Base-by-base conservation (phyloP, 164 flowering plant species). In the Taxillus chinensis region DNA sequence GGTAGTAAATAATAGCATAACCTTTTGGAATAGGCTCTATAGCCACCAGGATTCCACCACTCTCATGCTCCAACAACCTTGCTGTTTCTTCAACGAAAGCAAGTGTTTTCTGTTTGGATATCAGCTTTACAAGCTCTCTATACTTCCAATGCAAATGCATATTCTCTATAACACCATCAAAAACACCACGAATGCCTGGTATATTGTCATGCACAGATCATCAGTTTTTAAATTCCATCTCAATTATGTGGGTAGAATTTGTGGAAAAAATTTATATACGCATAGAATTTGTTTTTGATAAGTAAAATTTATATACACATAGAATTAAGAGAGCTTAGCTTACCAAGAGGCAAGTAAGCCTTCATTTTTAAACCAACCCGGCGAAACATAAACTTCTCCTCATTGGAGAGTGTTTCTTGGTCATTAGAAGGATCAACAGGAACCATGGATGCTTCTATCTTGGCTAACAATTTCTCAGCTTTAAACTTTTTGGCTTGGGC, bases 101-200 rank as follows among this genome's bases (percentile, higher is more conserved):
- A 66, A 84, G 85, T 61, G 81, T 84, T 71, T 89, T 90, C 67
- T 95, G 96, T 67, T 91, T 95, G 48, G 89, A 74, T 56, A 91
- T 90, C 41, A 95, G 77, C 70, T 95, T 95, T 67, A 95, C 99
- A 62, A 95, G 81, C 66, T 95, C 99, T 72, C 97, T 81, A 72
- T 95, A 84, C 79, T 91, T 95, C 99, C 99, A 95, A 65, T 91
- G 97, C 76, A 95, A 73, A 79, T 93, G 98, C 98, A 93, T 93
- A 75, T 93, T 90, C 79, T 90, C 96, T 68, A 92, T 82, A 67
- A 90, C 96, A 66, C 97, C 99, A 81, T 90, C 96, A 76, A 93
- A 93, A 66, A 93, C 96, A 65, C 99, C 99, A 72, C 99, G 91
- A 67, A 90, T 83, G 15, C 98, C 98, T 93, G 82, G 40, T 17